Conservation (phyloP, 2,329 filamentous ascomycete genomes). For the Colletotrichum sp. region DNA sequence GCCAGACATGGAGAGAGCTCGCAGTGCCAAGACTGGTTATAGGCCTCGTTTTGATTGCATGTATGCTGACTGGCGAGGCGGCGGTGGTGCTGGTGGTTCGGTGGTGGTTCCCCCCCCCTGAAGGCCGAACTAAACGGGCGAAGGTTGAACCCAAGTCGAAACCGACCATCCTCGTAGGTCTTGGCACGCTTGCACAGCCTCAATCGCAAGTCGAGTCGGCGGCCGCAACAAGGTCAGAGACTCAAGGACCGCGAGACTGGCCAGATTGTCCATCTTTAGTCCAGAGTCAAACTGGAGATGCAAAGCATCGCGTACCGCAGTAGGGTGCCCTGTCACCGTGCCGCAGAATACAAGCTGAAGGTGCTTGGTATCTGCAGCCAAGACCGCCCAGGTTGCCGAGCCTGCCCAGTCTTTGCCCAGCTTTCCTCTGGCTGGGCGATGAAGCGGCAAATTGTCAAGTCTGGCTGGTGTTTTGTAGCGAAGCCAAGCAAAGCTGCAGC, state of each 20-base stretch:
- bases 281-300: not conserved
- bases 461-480: not conserved
- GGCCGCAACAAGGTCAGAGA: slow-evolving; percentile 2
- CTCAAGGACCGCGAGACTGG: not conserved
- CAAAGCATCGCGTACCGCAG: not conserved
- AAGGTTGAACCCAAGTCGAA: slow-evolving; percentile 17
- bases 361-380: slow-evolving; percentile 20
- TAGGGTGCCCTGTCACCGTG: not conserved
- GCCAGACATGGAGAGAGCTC: not conserved
- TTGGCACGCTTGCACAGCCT: slow-evolving; percentile 19
- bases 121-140: not conserved
- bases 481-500: slow-evolving; percentile 1
- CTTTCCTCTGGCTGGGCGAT: slow-evolving; percentile 3
- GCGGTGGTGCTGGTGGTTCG: not conserved
- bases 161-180: slow-evolving; percentile 12
- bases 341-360: not conserved
- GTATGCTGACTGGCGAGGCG: not conserved
- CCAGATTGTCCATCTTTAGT: not conserved
- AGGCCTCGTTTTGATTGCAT: slow-evolving; percentile 15
- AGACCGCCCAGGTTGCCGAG: slow-evolving; percentile 12
- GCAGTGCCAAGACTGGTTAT: slow-evolving; percentile 9
- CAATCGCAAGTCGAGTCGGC: slow-evolving; percentile 9
- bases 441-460: slow-evolving; percentile 13
- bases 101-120: not conserved
- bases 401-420: slow-evolving; percentile 4